Conservation (phyloP, 2,329 filamentous ascomycete genomes). For the Periconia digitata region DNA sequence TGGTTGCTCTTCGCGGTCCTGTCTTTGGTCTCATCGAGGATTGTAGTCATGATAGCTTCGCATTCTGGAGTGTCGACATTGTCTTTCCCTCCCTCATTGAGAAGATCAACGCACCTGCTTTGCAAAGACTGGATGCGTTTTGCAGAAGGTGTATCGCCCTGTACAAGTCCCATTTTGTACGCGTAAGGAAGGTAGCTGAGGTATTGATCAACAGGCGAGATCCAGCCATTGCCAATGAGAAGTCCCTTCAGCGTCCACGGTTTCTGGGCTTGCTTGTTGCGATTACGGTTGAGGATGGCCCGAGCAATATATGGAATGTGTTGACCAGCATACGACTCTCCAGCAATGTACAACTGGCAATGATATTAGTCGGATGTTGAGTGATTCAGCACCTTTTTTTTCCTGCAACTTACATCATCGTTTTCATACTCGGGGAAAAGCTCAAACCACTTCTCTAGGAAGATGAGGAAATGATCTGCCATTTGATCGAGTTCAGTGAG, state of each 20-base stretch:
- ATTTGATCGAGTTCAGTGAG: conserved; percentile 84
- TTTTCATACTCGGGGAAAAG: conserved; percentile 89
- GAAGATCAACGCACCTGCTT: conserved; percentile 64
- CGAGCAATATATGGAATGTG: conserved; percentile 97
- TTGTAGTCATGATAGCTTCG: conserved; percentile 72
- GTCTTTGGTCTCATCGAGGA: conserved; percentile 67
- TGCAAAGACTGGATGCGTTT: conserved; percentile 69
- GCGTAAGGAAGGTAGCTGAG: conserved; percentile 80
- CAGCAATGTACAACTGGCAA: conserved; percentile 86
- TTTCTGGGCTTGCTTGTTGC: conserved; percentile 45
- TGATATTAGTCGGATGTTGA: conserved; percentile 15
- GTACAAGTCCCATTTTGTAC: conserved; percentile 73
- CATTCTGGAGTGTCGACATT: conserved; percentile 71
- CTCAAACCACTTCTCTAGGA: conserved; percentile 87
- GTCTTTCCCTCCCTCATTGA: conserved; percentile 61
- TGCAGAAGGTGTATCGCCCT: conserved; percentile 65
- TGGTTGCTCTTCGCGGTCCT: conserved; percentile 54
- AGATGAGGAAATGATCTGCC: conserved; percentile 83
- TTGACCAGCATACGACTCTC: conserved; percentile 95
- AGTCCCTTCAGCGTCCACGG: conserved; percentile 83
- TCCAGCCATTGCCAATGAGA: conserved; percentile 97
- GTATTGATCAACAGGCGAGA: conserved; percentile 88
- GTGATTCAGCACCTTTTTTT: neutral
- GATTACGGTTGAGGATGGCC: conserved; percentile 86
- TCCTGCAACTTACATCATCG: conserved; percentile 75